Base-by-base conservation (phyloP, 805 yeast genomes). In the Yamadazyma insecticola region DNA sequence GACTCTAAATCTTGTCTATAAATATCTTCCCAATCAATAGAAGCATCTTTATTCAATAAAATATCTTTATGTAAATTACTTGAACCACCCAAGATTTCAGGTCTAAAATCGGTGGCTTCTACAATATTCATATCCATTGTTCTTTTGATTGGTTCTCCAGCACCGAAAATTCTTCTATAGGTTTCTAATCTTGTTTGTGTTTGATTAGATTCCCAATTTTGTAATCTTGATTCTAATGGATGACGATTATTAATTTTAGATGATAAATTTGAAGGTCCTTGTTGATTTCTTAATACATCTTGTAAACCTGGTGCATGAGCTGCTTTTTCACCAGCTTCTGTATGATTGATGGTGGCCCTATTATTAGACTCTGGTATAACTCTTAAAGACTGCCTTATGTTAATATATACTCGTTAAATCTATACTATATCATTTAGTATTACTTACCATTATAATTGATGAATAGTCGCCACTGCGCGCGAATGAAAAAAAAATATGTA, bases 1-100 rank as follows among this genome's bases (percentile, higher is more conserved):
- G 54, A 53, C 41, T 64, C 69, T 40, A 66, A 51, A 30, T 74
- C 73, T 51, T 72, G 81, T 16, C 68, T 67, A 55, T 89, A 89
- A 13, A 90, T 72, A 49, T 92, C 97, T 49, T 92, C 97, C 97
- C 97, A 90, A 47, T 86, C 96, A 24, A 90, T 63, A 11, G 76
- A 57, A 13, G 79, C 59, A 37, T 92, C 97, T 49, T 74, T 80
- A 61, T 85, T 85, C 51, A 76, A 54, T 36, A 92, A 67, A 32
- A 92, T 83, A 50, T 89, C 96, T 38, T 68, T 72, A 51, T 86
- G 95, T 38, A 86, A 36, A 36, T 72, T 66, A 26, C 70, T 62
- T 5, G 75, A 46, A 5, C 78, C 81, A 10, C 87, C 87, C 28
- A 78, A 57, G 4, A 70, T 55, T 19, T 60, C 50, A 5, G 96